Conservation (phyloP, 257 asterid species). For the Pogostemon cablin region DNA sequence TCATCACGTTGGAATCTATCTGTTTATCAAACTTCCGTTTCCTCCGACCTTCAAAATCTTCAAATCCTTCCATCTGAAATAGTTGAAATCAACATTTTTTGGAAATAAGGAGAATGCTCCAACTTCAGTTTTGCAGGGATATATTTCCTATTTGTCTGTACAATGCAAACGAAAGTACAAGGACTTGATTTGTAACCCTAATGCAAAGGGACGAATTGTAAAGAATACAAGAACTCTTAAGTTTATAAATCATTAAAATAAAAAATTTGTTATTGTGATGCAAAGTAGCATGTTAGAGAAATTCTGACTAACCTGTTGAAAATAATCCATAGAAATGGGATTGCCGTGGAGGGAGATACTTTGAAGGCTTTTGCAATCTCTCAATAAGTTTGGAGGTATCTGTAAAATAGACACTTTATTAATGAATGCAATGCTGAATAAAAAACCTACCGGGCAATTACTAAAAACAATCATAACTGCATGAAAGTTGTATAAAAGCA, state of each 20-base stretch:
- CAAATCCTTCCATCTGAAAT: slow-evolving; percentile 82
- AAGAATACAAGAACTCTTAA: too few relatives aligned
- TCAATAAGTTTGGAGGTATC: slow-evolving; percentile 80
- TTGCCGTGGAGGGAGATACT: slow-evolving; percentile 86
- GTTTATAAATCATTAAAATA: too few relatives aligned
- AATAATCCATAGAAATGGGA: slow-evolving; percentile 90
- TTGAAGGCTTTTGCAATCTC: slow-evolving; percentile 84
- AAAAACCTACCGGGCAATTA: slow-evolving; percentile 2
- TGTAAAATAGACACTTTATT: slow-evolving; percentile 34
- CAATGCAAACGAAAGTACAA: too few relatives aligned
- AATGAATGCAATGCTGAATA: slow-evolving; percentile 18
- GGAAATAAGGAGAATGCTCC: neutral
- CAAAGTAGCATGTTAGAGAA: neutral
- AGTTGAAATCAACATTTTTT: slow-evolving; percentile 17
- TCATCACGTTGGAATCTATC: slow-evolving; percentile 90
- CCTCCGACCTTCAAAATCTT: slow-evolving; percentile 84
- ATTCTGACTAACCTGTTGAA: slow-evolving; percentile 64
- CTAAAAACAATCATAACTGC: neutral
- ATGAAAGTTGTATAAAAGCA: neutral
- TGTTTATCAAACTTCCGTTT: slow-evolving; percentile 89
- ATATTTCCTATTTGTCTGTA: too few relatives aligned
- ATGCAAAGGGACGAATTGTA: too few relatives aligned
- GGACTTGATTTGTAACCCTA: too few relatives aligned
- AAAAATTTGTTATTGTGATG: too few relatives aligned
- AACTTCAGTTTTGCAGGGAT: too few relatives aligned